These are phyloP conservation scores for Schizophyllum commune DNA, from an alignment of 1,284 basidiomycete genomes.

Conservation along the genomic window DNA sequence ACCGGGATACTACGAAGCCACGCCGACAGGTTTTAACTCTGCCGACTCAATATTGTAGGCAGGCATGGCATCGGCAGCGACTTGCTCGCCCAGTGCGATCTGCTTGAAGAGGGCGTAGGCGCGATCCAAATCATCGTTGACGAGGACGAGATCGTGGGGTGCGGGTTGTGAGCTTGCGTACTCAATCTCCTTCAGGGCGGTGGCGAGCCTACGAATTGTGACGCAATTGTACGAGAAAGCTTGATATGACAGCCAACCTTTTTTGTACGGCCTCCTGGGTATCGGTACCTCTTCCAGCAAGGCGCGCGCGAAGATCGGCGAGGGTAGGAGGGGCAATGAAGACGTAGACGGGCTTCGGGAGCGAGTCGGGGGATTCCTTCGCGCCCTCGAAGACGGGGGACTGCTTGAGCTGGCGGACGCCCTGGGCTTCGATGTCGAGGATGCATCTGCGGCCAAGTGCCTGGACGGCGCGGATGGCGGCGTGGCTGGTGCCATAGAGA, in stretches of 20 bases:
- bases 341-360: constrained; percentile 81
- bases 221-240: no score
- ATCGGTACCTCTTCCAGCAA: constrained; percentile 84
- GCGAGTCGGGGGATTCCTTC: constrained; percentile 28
- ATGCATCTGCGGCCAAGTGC: constrained; percentile 72
- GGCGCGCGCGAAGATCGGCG: constrained; percentile 55
- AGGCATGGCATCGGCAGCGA: constrained; percentile 52
- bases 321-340: constrained; percentile 91
- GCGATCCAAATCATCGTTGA: constrained; percentile 86
- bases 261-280: constrained; percentile 66
- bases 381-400: neutral
- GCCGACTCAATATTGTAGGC: no score
- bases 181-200: constrained; percentile 78
- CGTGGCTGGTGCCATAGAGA: constrained; percentile 86
- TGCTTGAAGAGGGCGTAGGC: constrained; percentile 71
- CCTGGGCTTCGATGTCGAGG: constrained; percentile 95
- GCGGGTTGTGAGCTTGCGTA: constrained; percentile 69
- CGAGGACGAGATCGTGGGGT: constrained; percentile 78
- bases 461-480: constrained; percentile 52
- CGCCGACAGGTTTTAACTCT: no score
- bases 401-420: constrained; percentile 80
- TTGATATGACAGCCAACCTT: no score
- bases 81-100: constrained; percentile 61
- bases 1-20: no score
- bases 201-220: constrained; percentile 37